Percentiles rank a stretch among this genome's conserved stretches.
phyloP scores from a whole-genome alignment of 2,329 filamentous ascomycete species.

The Apiospora koreana region DNA sequence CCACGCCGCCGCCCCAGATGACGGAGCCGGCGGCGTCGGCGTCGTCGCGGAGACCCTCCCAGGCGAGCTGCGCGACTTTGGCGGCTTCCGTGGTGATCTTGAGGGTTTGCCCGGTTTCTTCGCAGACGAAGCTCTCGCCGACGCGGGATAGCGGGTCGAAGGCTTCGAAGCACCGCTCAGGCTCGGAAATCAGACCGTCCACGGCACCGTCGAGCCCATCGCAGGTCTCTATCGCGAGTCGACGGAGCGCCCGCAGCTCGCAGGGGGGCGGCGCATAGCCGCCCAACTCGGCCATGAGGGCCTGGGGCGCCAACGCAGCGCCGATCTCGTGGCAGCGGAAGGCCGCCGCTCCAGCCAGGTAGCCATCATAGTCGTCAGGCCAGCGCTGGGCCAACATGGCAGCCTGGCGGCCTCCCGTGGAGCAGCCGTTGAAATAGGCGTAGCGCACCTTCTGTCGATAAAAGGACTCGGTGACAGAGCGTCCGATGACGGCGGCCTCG shows the following conservation, averaged over 20 bases:
- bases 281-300: background rate
- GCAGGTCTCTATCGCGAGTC: background rate
- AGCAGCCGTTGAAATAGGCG: slow-evolving; percentile 9
- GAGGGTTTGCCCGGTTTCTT: background rate
- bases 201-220: background rate
- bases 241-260: background rate
- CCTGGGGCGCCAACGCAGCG: background rate
- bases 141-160: background rate
- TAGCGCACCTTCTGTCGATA: background rate
- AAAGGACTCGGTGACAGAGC: background rate
- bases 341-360: background rate
- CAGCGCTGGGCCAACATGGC: slow-evolving; percentile 9
- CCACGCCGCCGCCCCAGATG: background rate
- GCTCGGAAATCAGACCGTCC: background rate
- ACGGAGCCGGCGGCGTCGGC: background rate
- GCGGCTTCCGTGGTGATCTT: background rate
- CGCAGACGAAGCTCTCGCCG: background rate
- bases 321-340: background rate
- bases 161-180: background rate
- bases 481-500: slow-evolving; percentile 9
- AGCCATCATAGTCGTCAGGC: slow-evolving; percentile 8
- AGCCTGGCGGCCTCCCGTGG: slow-evolving; percentile 6
- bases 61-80: background rate
- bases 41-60: background rate
- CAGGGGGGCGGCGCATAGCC: slow-evolving; percentile 4